phyloP scores from a whole-genome alignment of 2,329 filamentous ascomycete genomes.

The Ophiostoma sp. region DNA sequence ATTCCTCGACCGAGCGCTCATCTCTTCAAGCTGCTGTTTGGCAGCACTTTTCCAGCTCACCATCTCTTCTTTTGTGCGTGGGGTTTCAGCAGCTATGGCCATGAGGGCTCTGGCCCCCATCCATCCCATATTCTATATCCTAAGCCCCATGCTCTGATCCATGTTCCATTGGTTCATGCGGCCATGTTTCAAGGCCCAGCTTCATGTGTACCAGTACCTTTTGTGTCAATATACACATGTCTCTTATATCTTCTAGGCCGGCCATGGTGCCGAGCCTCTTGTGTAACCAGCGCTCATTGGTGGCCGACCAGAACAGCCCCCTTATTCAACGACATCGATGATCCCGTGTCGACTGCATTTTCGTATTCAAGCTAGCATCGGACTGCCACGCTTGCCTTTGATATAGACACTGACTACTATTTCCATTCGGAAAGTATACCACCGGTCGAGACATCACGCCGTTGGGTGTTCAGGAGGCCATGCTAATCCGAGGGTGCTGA shows the following conservation, averaged over 20 bases:
- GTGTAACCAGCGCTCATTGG: neutral
- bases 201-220: neutral
- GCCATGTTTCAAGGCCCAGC: conserved; percentile 3
- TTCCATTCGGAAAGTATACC: neutral
- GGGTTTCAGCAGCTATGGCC: neutral
- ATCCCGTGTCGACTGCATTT: neutral
- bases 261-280: neutral
- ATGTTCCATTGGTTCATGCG: neutral
- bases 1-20: neutral
- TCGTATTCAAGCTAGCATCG: neutral
- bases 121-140: neutral
- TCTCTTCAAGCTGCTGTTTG: neutral
- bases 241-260: neutral
- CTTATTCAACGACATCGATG: conserved; percentile 5
- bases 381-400: too few relatives aligned
- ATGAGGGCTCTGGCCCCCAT: neutral
- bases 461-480: neutral
- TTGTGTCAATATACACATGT: neutral
- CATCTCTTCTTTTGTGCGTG: neutral
- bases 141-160: neutral
- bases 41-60: neutral
- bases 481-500: neutral
- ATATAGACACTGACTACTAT: neutral
- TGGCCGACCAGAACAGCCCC: neutral
- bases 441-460: neutral